Evolutionary conservation across 768 basidiomycete species (phyloP).

Genomic region (Hebeloma cylindrosporum): DNA sequence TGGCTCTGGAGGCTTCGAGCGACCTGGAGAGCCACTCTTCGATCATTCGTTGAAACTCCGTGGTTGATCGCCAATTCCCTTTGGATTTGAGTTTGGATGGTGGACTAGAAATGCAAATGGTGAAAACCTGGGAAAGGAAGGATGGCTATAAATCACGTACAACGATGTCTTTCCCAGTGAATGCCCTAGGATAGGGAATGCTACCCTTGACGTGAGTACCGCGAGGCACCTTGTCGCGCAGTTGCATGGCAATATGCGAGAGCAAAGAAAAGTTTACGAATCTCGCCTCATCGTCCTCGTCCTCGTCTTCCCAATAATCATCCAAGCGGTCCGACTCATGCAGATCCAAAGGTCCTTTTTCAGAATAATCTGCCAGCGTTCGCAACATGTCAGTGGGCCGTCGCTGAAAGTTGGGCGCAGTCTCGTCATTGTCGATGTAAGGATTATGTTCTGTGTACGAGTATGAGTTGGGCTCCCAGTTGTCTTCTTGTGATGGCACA

Average conservation of each 20-base stretch:
- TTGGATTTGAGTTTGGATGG: slow-evolving; percentile 85
- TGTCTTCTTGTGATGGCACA: slow-evolving; percentile 14
- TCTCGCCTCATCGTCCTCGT: slow-evolving; percentile 54
- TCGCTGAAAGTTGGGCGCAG: slow-evolving; percentile 23
- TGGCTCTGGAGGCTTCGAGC: slow-evolving; percentile 90
- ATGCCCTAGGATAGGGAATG: slow-evolving; percentile 85
- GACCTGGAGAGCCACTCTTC: slow-evolving; percentile 81
- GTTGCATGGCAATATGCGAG: slow-evolving; percentile 83
- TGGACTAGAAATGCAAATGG: slow-evolving; percentile 53
- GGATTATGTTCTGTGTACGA: no score
- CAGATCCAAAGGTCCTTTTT: slow-evolving; percentile 22
- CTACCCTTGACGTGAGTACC: slow-evolving; percentile 90
- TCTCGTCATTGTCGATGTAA: slow-evolving; percentile 10
- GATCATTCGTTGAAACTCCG: slow-evolving; percentile 70
- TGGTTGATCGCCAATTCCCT: slow-evolving; percentile 78
- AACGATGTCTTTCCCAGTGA: slow-evolving; percentile 94
- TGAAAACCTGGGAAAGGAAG: background rate
- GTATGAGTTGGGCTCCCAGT: slow-evolving; percentile 17
- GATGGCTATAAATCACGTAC: slow-evolving; percentile 47
- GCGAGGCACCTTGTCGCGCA: slow-evolving; percentile 87
- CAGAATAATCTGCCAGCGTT: slow-evolving; percentile 34
- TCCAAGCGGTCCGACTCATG: slow-evolving; percentile 38
- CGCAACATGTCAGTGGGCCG: slow-evolving; percentile 39
- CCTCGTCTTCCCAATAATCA: slow-evolving; percentile 60
- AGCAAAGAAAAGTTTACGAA: slow-evolving; percentile 90